A percentile compares a stretch with the other conserved stretches of the same genome.
phyloP scores from a whole-genome alignment of 2,329 filamentous ascomycete genomes.

The Grosmannia serpens region DNA sequence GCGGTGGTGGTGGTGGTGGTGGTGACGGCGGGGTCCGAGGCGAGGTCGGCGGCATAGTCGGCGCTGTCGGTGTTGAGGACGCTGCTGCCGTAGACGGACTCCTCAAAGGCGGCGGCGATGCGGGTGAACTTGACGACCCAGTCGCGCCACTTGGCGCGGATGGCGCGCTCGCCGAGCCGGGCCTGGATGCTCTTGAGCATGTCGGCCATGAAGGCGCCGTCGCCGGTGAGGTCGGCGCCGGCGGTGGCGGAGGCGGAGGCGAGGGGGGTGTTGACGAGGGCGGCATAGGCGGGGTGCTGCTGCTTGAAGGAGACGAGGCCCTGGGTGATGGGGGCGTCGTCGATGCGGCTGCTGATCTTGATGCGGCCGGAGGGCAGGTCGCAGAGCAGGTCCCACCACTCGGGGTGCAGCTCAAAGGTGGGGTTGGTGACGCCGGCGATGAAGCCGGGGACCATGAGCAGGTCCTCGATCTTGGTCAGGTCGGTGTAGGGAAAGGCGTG shows the following conservation, averaged over 20 bases:
- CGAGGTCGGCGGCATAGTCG: slow-evolving; percentile 43
- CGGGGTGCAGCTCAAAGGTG: slow-evolving; percentile 84
- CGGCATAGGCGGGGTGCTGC: slow-evolving; percentile 50
- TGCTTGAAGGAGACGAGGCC: slow-evolving; percentile 82
- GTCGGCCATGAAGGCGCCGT: slow-evolving; percentile 78
- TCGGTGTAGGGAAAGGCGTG: slow-evolving; percentile 98
- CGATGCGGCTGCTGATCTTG: slow-evolving; percentile 86
- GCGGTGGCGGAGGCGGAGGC: slow-evolving; percentile 26
- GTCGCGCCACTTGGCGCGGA: slow-evolving; percentile 84
- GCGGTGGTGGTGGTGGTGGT: slow-evolving; percentile 27
- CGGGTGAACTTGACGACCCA: slow-evolving; percentile 94
- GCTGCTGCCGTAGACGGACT: slow-evolving; percentile 86
- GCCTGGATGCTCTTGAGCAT: slow-evolving; percentile 74
- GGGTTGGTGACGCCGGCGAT: slow-evolving; percentile 97
- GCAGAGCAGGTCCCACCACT: slow-evolving; percentile 97
- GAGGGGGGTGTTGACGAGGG: slow-evolving; percentile 28
- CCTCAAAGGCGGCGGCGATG: slow-evolving; percentile 87
- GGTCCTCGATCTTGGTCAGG: slow-evolving; percentile 91
- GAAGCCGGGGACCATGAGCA: slow-evolving; percentile 91
- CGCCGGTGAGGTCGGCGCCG: slow-evolving; percentile 62
- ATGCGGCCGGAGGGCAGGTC: slow-evolving; percentile 86
- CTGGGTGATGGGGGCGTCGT: slow-evolving; percentile 69
- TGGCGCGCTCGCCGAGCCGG: slow-evolving; percentile 77
- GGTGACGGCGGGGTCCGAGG: slow-evolving; percentile 15
- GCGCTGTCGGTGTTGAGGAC: slow-evolving; percentile 76